phyloP scores from a whole-genome alignment of 1,139 yeast species.

The Zygosaccharomyces pseudobailii region DNA sequence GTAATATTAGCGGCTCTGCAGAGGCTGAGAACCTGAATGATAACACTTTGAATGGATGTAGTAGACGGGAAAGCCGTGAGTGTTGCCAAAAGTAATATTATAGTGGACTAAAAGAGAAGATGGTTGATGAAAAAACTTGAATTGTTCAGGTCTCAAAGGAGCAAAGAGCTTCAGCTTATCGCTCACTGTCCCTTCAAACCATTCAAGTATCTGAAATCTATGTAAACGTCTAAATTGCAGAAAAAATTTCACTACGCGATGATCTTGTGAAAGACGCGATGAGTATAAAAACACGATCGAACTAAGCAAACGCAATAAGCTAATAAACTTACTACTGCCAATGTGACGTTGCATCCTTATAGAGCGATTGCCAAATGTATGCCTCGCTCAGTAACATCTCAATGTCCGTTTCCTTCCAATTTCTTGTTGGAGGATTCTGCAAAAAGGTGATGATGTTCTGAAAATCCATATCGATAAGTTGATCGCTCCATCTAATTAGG shows the following conservation, averaged over 20 bases:
- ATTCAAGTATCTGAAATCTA: background rate
- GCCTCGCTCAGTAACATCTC: conserved; percentile 94
- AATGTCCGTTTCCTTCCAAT: conserved; percentile 86
- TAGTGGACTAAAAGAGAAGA: background rate
- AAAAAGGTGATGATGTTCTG: conserved; percentile 88
- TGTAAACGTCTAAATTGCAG: background rate
- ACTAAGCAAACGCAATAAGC: background rate
- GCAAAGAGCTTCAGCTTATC: background rate
- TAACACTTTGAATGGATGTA: conserved; percentile 10
- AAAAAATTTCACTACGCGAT: background rate
- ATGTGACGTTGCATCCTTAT: conserved; percentile 84
- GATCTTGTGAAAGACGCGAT: background rate
- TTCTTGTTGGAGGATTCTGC: conserved; percentile 79
- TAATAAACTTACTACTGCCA: conserved; percentile 34
- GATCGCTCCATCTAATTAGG: conserved; percentile 76
- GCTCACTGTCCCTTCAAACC: background rate
- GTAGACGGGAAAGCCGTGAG: background rate
- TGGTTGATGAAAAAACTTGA: background rate
- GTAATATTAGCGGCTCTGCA: background rate
- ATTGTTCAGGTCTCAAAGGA: background rate
- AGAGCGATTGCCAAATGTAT: conserved; percentile 90
- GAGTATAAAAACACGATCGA: background rate
- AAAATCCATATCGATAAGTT: conserved; percentile 80
- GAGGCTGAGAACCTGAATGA: background rate
- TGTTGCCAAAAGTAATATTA: background rate